These are phyloP conservation scores for Coniochaeta ligniaria DNA, from an alignment of 2,329 filamentous ascomycete genomes.

Conservation along the genomic window DNA sequence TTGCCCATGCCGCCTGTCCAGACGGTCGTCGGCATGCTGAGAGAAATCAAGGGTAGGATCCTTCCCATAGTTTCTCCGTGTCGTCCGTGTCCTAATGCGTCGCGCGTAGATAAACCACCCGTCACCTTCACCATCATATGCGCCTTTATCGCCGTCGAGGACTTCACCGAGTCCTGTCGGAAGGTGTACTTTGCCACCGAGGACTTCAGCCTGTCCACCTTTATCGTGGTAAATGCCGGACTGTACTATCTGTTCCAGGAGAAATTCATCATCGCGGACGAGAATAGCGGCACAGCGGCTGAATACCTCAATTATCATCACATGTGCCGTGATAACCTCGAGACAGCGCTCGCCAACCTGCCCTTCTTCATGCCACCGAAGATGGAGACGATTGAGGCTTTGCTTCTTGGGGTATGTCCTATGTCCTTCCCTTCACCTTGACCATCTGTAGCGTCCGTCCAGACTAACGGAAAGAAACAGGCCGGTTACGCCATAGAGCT, in stretches of 20 bases:
- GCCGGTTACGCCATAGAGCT: conserved; percentile 55
- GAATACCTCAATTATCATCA: conserved; percentile 26
- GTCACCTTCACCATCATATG: conserved; percentile 43
- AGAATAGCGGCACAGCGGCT: conserved; percentile 14
- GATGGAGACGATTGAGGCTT: conserved; percentile 47
- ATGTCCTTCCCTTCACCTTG: not conserved
- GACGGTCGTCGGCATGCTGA: conserved; percentile 39
- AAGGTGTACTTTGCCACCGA: conserved; percentile 45
- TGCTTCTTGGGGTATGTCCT: conserved; percentile 51
- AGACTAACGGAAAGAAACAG: conserved; percentile 22
- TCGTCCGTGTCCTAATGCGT: not conserved
- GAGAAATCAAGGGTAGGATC: conserved; percentile 36
- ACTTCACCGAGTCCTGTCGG: conserved; percentile 42
- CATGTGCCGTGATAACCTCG: conserved; percentile 39
- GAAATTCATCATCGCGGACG: conserved; percentile 29
- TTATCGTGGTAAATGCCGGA: conserved; percentile 41
- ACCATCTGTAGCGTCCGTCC: not conserved
- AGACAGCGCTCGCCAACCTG: conserved; percentile 42
- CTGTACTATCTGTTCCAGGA: conserved; percentile 44
- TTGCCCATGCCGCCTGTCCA: conserved; percentile 48
- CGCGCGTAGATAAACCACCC: conserved; percentile 31
- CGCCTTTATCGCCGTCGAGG: conserved; percentile 38
- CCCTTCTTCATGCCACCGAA: conserved; percentile 49
- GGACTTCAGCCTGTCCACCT: conserved; percentile 40
- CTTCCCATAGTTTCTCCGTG: not conserved